These are phyloP conservation scores for Trichosporon coremiiforme DNA, from an alignment of 1,284 basidiomycete genomes.

Conservation along the genomic window DNA sequence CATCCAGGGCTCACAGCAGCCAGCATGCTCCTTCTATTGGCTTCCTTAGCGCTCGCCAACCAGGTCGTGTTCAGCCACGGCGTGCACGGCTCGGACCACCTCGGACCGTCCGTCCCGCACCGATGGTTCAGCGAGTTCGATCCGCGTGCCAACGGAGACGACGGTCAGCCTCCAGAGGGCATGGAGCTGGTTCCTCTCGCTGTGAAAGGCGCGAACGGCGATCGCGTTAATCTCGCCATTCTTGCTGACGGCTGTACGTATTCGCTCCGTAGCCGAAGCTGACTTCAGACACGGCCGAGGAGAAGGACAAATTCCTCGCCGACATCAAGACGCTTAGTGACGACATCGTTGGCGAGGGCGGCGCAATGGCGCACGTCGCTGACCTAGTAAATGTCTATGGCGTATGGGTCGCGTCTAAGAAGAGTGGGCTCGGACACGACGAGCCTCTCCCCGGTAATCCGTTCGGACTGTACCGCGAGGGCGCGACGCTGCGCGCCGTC, in stretches of 20 bases:
- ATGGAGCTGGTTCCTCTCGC: constrained; percentile 65
- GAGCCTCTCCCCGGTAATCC: constrained; percentile 69
- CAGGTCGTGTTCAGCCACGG: constrained; percentile 12
- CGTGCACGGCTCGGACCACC: constrained; percentile 1
- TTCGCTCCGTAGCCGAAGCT: constrained; percentile 34
- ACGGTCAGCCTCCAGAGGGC: constrained; percentile 21
- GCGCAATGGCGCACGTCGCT: constrained; percentile 73
- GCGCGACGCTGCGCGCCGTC: constrained; percentile 75
- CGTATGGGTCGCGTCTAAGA: constrained; percentile 66
- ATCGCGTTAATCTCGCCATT: constrained; percentile 75
- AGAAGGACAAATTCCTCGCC: constrained; percentile 67
- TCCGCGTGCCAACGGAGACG: neutral
- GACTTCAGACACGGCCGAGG: constrained; percentile 63
- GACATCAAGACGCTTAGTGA: constrained; percentile 69
- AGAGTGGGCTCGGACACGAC: constrained; percentile 75
- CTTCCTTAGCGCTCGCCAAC: neutral
- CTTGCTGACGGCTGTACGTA: constrained; percentile 82
- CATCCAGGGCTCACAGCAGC: neutral
- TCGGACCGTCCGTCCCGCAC: constrained; percentile 4
- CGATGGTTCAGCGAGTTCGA: constrained; percentile 2
- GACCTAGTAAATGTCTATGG: constrained; percentile 81
- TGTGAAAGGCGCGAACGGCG: constrained; percentile 64
- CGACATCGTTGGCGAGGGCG: constrained; percentile 68
- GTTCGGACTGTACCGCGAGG: constrained; percentile 76
- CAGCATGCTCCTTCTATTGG: neutral